Conservation (phyloP, 352 stramenopile genomes). For the Globisporangium spinosum region DNA sequence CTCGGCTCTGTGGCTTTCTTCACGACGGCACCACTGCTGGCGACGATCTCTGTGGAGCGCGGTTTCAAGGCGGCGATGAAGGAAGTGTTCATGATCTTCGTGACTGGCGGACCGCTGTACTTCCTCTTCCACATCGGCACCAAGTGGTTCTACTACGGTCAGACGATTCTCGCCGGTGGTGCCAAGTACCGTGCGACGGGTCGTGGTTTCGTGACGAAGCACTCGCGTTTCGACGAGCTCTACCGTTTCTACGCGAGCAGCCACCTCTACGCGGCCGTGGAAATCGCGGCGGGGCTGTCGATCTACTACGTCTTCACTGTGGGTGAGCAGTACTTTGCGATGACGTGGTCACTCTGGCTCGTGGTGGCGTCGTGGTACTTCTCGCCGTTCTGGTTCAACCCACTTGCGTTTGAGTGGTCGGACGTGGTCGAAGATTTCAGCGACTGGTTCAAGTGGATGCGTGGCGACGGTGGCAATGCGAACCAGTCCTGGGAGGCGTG, state of each 20-base stretch:
- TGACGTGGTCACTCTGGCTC: slow-evolving; percentile 98
- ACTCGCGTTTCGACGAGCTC: slow-evolving; percentile 97
- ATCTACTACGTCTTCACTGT: slow-evolving; percentile 94
- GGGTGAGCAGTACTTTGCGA: slow-evolving; percentile 94
- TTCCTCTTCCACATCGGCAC: slow-evolving; percentile 99
- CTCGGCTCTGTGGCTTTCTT: slow-evolving; percentile 96
- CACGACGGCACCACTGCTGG: slow-evolving; percentile 96
- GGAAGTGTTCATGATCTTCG: slow-evolving; percentile 94
- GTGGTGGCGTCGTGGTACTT: slow-evolving; percentile 80
- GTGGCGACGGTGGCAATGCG: slow-evolving; percentile 87
- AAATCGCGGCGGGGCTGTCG: slow-evolving; percentile 89
- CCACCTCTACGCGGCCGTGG: slow-evolving; percentile 95
- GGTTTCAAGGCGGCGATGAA: slow-evolving; percentile 94
- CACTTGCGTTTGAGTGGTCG: slow-evolving; percentile 95
- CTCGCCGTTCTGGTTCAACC: slow-evolving; percentile 98
- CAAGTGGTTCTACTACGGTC: slow-evolving; percentile 98
- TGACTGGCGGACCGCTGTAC: slow-evolving; percentile 96
- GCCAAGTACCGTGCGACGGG: slow-evolving; percentile 98
- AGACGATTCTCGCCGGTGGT: slow-evolving; percentile 97
- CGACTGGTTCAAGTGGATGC: slow-evolving; percentile 94
- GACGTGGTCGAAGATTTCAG: slow-evolving; percentile 89
- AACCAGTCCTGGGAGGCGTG: slow-evolving; percentile 95
- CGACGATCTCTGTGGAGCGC: slow-evolving; percentile 97
- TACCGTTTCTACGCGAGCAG: slow-evolving; percentile 98
- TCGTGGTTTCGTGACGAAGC: slow-evolving; percentile 98